phyloP scores from a whole-genome alignment of 2,329 filamentous ascomycete genomes.

The Ophiostoma sp. region DNA sequence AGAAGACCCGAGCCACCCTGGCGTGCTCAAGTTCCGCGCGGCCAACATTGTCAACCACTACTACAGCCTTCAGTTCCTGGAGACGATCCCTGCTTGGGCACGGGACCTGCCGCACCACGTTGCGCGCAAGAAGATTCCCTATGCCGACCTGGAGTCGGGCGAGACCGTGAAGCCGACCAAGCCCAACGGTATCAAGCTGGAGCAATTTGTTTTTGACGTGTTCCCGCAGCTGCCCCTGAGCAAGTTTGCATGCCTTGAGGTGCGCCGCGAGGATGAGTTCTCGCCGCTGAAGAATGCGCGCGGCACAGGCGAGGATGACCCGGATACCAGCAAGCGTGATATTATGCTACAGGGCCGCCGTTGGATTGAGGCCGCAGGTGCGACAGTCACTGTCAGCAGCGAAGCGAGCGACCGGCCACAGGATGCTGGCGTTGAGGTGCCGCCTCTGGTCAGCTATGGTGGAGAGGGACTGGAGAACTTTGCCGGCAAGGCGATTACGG shows the following conservation, averaged over 20 bases:
- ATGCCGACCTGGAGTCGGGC: constrained; percentile 68
- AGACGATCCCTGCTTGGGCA: constrained; percentile 81
- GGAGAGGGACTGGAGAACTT: constrained; percentile 59
- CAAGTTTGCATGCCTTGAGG: constrained; percentile 94
- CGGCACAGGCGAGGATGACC: constrained; percentile 85
- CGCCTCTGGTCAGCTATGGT: constrained; percentile 84
- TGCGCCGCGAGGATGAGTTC: constrained; percentile 95
- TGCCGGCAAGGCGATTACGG: constrained; percentile 42
- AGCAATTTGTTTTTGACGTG: constrained; percentile 98
- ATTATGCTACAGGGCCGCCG: constrained; percentile 85
- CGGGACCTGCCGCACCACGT: constrained; percentile 90
- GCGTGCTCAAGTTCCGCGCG: constrained; percentile 88
- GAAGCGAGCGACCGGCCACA: constrained; percentile 37
- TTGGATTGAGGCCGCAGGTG: constrained; percentile 78
- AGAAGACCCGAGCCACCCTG: constrained; percentile 71
- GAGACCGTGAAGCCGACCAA: constrained; percentile 84
- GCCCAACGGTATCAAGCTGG: constrained; percentile 96
- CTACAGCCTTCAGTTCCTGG: constrained; percentile 90
- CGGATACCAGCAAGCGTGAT: constrained; percentile 84
- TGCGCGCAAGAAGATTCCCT: constrained; percentile 96
- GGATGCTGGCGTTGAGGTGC: constrained; percentile 77
- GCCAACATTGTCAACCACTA: constrained; percentile 99
- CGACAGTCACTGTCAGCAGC: constrained; percentile 50
- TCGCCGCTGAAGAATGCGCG: constrained; percentile 88
- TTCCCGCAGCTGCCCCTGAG: constrained; percentile 82